A percentile compares a stretch with the other conserved stretches of the same genome.
Conservation (phyloP, 768 basidiomycete genomes). For the Boletus rubroflammeus region DNA sequence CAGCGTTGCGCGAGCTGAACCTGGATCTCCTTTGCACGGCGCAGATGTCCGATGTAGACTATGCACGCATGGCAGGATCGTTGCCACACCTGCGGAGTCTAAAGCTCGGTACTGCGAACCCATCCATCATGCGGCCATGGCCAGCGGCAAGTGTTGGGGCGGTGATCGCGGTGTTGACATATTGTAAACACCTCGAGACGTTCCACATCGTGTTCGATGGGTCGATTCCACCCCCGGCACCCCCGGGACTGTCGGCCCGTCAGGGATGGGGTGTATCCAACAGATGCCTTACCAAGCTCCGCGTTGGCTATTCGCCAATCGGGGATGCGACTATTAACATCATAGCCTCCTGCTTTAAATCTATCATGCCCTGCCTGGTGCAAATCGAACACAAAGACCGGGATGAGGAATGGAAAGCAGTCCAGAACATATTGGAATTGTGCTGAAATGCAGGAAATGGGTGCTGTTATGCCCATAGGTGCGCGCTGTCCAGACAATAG, state of each 20-base stretch:
- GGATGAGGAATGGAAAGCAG: conserved; percentile 5
- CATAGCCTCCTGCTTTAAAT: conserved; percentile 11
- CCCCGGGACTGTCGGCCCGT: neutral
- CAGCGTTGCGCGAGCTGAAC: conserved; percentile 11
- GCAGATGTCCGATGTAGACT: conserved; percentile 8
- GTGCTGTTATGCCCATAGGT: neutral
- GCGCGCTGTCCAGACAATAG: neutral
- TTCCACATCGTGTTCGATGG: conserved; percentile 21
- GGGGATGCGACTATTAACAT: neutral
- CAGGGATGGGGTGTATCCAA: conserved; percentile 9
- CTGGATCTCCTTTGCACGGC: conserved; percentile 15
- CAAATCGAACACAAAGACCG: neutral
- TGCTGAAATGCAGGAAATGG: neutral
- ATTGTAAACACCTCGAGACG: conserved; percentile 12
- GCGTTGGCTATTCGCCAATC: conserved; percentile 19
- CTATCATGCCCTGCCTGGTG: conserved; percentile 13
- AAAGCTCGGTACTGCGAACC: conserved; percentile 15
- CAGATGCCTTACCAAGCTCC: conserved; percentile 6
- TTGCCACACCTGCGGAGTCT: conserved; percentile 8
- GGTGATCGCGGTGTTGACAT: conserved; percentile 11
- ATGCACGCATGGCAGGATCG: conserved; percentile 7
- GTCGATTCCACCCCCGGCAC: neutral
- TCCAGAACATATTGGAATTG: conserved; percentile 3
- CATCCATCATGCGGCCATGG: neutral
- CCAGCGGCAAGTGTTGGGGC: conserved; percentile 11